Conservation (phyloP, 2,329 filamentous ascomycete species). For the Botryotinia globosa region DNA sequence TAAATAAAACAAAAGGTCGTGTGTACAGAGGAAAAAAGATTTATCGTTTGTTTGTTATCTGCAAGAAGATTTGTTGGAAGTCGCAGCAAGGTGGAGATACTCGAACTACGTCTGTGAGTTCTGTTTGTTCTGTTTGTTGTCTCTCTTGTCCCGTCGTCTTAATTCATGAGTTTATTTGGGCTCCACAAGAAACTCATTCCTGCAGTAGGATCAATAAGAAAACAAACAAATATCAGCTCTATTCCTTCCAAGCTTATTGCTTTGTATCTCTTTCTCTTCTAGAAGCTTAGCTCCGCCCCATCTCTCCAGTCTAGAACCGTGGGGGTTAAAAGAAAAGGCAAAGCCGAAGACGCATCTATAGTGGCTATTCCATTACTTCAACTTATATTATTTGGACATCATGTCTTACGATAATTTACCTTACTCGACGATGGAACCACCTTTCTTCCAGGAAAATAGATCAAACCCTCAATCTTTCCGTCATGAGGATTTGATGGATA, state of each 20-base stretch:
- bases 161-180: neutral
- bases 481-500: constrained; percentile 20
- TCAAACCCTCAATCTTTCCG: constrained; percentile 18
- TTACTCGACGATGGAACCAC: constrained; percentile 14
- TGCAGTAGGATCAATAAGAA: constrained; percentile 14
- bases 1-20: constrained; percentile 11
- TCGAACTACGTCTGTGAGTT: constrained; percentile 12
- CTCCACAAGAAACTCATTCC: constrained; percentile 17
- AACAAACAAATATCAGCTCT: constrained; percentile 18
- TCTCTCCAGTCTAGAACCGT: constrained; percentile 16
- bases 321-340: constrained; percentile 5
- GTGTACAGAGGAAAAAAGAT: neutral
- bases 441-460: constrained; percentile 22
- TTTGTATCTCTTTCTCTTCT: constrained; percentile 14
- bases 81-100: constrained; percentile 7
- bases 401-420: constrained; percentile 23
- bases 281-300: constrained; percentile 26
- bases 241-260: constrained; percentile 1
- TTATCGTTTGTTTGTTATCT: neutral
- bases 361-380: neutral
- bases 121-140: constrained; percentile 17
- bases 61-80: constrained; percentile 12
- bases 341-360: neutral
- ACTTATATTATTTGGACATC: neutral
- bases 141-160: neutral